These are phyloP conservation scores for Eucalyptus erythrocorys DNA, from an alignment of 345 rosid genomes.

Conservation along the genomic window DNA sequence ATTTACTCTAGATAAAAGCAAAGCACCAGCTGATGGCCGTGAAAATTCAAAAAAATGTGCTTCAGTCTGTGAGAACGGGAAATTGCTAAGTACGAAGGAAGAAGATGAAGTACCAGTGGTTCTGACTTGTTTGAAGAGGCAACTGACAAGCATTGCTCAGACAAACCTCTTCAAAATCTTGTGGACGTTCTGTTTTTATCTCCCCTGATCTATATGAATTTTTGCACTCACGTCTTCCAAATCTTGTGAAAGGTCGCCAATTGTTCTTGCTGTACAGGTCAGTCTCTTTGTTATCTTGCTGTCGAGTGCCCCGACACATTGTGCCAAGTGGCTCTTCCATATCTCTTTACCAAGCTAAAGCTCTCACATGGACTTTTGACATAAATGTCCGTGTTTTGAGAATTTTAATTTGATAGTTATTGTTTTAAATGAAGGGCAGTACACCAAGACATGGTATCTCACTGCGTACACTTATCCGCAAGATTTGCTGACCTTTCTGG, in stretches of 20 bases:
- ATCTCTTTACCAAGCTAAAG: background rate
- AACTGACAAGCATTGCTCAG: conserved; percentile 12
- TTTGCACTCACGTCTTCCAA: conserved; percentile 67
- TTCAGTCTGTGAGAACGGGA: background rate
- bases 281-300: conserved; percentile 1
- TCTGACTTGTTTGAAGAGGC: conserved; percentile 35
- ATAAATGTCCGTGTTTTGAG: background rate
- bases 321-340: background rate
- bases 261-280: conserved; percentile 87
- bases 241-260: conserved; percentile 75
- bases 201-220: conserved; percentile 54
- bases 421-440: conserved; percentile 86
- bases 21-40: background rate
- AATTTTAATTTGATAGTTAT: conserved; percentile 18
- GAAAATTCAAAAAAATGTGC: background rate
- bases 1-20: background rate
- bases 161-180: conserved; percentile 25
- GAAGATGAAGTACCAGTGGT: conserved; percentile 15
- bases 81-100: background rate
- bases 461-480: conserved; percentile 80
- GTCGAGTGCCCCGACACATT: background rate
- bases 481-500: conserved; percentile 68
- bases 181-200: conserved; percentile 52
- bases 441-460: conserved; percentile 92
- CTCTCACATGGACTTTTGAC: background rate